Evolutionary conservation across 306 rosid species (phyloP).

Genomic region (Prunus kanzakura): DNA sequence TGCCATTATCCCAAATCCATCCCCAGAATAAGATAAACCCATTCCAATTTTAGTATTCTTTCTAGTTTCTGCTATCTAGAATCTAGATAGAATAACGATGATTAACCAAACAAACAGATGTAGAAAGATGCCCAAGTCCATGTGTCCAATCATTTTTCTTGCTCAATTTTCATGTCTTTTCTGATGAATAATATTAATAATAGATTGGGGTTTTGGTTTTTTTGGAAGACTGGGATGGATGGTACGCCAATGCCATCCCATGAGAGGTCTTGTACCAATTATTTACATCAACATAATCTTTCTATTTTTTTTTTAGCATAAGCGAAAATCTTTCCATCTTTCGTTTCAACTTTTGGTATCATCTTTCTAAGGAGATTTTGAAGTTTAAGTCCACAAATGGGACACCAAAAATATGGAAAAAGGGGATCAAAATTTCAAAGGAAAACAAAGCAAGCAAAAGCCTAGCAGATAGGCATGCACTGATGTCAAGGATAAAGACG

Average conservation of each 20-base stretch:
- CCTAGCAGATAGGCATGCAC: neutral
- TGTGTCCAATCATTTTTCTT: conserved; percentile 51
- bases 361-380: conserved; percentile 12
- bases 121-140: conserved; percentile 51
- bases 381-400: conserved; percentile 15
- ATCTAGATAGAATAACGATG: conserved; percentile 37
- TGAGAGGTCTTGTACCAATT: too few relatives aligned
- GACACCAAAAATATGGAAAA: conserved; percentile 4
- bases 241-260: too few relatives aligned
- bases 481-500: conserved; percentile 4
- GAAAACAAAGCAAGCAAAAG: neutral
- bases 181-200: conserved; percentile 27
- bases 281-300: neutral
- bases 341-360: too few relatives aligned
- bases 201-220: conserved; percentile 16
- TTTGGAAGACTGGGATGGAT: too few relatives aligned
- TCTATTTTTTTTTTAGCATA: neutral
- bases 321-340: too few relatives aligned
- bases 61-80: neutral
- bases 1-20: conserved; percentile 47
- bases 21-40: conserved; percentile 28
- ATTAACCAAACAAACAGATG: conserved; percentile 46
- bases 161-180: conserved; percentile 29
- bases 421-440: neutral
- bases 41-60: neutral